Percentiles rank a stretch among this genome's conserved stretches.
Conservation (phyloP, 768 basidiomycete species). For the Tulasnella sp. region DNA sequence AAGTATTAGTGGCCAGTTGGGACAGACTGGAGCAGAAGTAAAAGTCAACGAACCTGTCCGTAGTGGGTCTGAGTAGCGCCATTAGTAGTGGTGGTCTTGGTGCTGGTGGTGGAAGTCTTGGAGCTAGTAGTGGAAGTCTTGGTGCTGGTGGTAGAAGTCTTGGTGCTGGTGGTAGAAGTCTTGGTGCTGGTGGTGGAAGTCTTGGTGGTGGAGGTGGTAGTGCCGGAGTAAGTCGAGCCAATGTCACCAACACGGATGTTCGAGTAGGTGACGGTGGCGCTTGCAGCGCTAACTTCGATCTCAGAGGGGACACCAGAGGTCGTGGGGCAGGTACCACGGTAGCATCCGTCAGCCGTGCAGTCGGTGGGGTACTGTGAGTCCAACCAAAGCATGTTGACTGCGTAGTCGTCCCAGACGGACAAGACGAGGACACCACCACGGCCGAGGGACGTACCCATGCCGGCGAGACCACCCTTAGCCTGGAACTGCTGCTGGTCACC, state of each 20-base stretch:
- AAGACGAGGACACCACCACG: constrained; percentile 56
- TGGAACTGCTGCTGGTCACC: constrained; percentile 52
- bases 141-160: background rate
- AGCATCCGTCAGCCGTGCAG: constrained; percentile 28
- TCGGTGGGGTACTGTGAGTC: constrained; percentile 32
- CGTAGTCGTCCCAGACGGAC: constrained; percentile 60
- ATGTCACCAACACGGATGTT: constrained; percentile 36
- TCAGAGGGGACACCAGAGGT: constrained; percentile 32
- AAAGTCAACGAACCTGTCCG: background rate
- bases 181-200: background rate
- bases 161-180: constrained; percentile 5
- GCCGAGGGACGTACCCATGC: constrained; percentile 46
- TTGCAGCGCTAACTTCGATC: constrained; percentile 32
- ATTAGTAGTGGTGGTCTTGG: background rate
- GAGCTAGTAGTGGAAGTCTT: background rate
- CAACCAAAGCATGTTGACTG: constrained; percentile 50
- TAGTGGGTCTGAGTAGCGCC: background rate
- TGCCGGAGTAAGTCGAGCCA: constrained; percentile 28
- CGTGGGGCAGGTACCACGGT: constrained; percentile 35
- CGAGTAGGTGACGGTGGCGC: constrained; percentile 33
- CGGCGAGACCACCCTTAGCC: constrained; percentile 49
- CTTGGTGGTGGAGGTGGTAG: background rate
- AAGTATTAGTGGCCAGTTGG: background rate
- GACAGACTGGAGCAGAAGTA: background rate
- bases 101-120: background rate